Conservation (phyloP, 129 eudicot species). For the Pittosporum tobira region DNA sequence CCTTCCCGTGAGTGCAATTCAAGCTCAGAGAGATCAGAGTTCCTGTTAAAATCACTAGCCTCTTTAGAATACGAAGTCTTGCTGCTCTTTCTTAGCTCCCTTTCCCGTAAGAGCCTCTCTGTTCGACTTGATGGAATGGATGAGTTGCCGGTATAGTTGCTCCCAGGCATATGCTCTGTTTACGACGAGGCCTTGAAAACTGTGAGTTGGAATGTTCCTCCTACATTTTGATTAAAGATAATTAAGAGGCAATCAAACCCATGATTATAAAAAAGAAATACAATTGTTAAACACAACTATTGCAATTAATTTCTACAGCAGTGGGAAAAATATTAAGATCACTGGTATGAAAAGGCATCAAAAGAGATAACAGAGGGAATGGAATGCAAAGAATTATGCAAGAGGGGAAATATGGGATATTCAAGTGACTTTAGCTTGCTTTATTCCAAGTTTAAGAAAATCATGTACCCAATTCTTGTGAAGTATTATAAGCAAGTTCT, state of each 20-base stretch:
- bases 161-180: constrained; percentile 63
- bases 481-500: background rate
- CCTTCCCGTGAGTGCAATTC: constrained; percentile 26
- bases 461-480: too few relatives aligned
- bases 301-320: background rate
- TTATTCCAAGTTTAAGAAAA: constrained; percentile 10
- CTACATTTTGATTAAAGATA: constrained; percentile 36
- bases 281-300: background rate
- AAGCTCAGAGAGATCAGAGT: constrained; percentile 28
- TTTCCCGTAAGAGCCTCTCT: constrained; percentile 57
- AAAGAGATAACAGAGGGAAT: constrained; percentile 34
- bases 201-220: constrained; percentile 17
- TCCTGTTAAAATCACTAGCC: constrained; percentile 21
- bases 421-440: constrained; percentile 14
- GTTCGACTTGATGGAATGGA: constrained; percentile 36
- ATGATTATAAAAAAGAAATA: constrained; percentile 9
- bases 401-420: constrained; percentile 35
- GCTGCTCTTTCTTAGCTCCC: constrained; percentile 46
- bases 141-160: constrained; percentile 41
- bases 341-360: too few relatives aligned
- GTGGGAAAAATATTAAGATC: background rate
- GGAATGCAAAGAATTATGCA: constrained; percentile 44
- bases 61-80: constrained; percentile 35
- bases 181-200: constrained; percentile 34
- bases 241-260: constrained; percentile 8